Evolutionary conservation across 768 basidiomycete species (phyloP).

Genomic region (Auricularia sp.): DNA sequence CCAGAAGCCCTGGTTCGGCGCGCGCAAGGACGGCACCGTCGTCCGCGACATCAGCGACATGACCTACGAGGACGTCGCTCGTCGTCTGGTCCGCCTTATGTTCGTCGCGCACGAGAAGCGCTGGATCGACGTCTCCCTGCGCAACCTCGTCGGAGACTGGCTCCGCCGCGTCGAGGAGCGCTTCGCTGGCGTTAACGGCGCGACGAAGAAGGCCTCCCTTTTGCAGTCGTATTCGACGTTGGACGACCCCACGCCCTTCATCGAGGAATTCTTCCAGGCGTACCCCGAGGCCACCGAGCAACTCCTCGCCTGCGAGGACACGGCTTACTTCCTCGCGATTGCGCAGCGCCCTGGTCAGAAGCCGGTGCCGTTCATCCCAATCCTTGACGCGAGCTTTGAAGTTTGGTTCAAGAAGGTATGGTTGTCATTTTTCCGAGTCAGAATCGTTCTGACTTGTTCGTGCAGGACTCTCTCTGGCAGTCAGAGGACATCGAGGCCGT

Average conservation of each 20-base stretch:
- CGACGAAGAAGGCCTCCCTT: slow-evolving; percentile 67
- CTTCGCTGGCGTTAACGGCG: slow-evolving; percentile 80
- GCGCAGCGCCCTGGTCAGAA: slow-evolving; percentile 95
- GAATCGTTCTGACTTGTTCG: neutral
- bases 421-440: neutral
- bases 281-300: slow-evolving; percentile 79
- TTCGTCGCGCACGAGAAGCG: slow-evolving; percentile 83
- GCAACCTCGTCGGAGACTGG: slow-evolving; percentile 96
- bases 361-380: slow-evolving; percentile 95
- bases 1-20: slow-evolving; percentile 93
- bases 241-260: slow-evolving; percentile 69
- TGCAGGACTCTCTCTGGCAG: slow-evolving; percentile 90
- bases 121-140: slow-evolving; percentile 86
- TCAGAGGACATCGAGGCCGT: slow-evolving; percentile 98
- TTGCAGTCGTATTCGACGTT: slow-evolving; percentile 75
- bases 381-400: slow-evolving; percentile 85
- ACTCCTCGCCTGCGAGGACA: slow-evolving; percentile 85
- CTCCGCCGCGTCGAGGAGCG: slow-evolving; percentile 90
- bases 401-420: slow-evolving; percentile 99
- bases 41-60: slow-evolving; percentile 86
- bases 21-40: slow-evolving; percentile 84
- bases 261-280: slow-evolving; percentile 71
- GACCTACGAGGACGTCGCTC: slow-evolving; percentile 95
- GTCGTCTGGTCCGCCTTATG: slow-evolving; percentile 90
- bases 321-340: slow-evolving; percentile 92